Evolutionary conservation across 768 basidiomycete genomes (phyloP).

Genomic region (Lentinula edodes): DNA sequence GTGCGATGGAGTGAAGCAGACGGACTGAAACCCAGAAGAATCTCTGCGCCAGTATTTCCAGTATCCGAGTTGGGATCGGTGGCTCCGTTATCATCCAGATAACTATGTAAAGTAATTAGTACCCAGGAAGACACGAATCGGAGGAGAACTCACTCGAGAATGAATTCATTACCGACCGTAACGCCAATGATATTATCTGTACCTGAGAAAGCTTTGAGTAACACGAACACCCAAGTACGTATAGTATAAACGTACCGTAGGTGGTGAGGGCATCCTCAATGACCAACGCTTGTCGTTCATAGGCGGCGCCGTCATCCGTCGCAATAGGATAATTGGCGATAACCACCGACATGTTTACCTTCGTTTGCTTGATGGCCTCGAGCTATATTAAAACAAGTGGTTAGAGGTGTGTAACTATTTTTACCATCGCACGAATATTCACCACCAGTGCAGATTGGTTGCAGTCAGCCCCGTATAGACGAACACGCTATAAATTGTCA

Average conservation of each 20-base stretch:
- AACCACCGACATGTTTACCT: constrained; percentile 79
- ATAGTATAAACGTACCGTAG: constrained; percentile 43
- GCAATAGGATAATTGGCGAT: constrained; percentile 63
- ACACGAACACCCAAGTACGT: not conserved
- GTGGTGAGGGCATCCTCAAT: constrained; percentile 64
- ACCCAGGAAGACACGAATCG: not conserved
- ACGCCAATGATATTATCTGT: constrained; percentile 69
- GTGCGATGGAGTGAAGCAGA: not conserved
- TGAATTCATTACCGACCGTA: constrained; percentile 91
- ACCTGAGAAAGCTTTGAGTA: not conserved
- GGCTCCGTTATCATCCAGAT: constrained; percentile 43
- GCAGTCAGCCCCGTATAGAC: constrained; percentile 85
- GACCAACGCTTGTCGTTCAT: constrained; percentile 60
- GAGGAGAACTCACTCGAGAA: constrained; percentile 55
- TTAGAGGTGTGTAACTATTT: not conserved
- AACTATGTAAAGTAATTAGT: constrained; percentile 35
- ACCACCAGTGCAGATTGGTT: constrained; percentile 76
- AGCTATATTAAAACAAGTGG: constrained; percentile 33
- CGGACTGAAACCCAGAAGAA: constrained; percentile 51
- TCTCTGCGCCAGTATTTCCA: constrained; percentile 55
- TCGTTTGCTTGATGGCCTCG: constrained; percentile 85
- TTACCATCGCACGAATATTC: constrained; percentile 17
- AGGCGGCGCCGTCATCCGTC: constrained; percentile 59
- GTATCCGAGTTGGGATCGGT: constrained; percentile 51
- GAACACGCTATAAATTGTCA: constrained; percentile 38